phyloP scores from a whole-genome alignment of 2,329 filamentous ascomycete genomes.

The Alternaria hordeiaustralica region DNA sequence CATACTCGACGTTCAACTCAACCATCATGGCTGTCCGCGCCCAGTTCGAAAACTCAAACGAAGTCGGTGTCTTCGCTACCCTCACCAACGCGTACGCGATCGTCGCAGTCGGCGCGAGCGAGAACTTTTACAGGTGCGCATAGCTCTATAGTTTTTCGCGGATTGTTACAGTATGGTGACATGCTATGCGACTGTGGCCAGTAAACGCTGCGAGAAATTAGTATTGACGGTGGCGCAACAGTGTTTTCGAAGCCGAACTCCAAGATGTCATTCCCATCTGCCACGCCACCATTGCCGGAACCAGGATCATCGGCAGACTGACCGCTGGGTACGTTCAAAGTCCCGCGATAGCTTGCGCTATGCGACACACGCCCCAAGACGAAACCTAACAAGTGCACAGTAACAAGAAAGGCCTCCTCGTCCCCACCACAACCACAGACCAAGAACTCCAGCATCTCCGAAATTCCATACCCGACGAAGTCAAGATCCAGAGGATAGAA shows the following conservation, averaged over 20 bases:
- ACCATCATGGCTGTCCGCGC: constrained; percentile 60
- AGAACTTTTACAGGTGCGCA: constrained; percentile 92
- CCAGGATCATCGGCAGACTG: constrained; percentile 92
- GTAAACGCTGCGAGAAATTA: neutral
- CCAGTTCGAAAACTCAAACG: constrained; percentile 88
- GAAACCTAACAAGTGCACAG: constrained; percentile 52
- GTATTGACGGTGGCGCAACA: constrained; percentile 47
- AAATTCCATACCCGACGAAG: constrained; percentile 87
- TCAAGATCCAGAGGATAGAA: constrained; percentile 97
- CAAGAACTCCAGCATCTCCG: constrained; percentile 97
- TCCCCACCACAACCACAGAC: constrained; percentile 94
- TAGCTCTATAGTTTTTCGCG: neutral
- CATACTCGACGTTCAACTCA: constrained; percentile 2
- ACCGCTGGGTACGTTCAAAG: constrained; percentile 75
- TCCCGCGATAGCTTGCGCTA: neutral
- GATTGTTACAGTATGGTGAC: neutral
- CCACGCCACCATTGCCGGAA: constrained; percentile 95
- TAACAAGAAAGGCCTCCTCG: constrained; percentile 95
- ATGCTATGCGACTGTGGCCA: neutral
- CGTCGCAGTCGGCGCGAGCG: constrained; percentile 90
- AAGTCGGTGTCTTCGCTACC: constrained; percentile 94
- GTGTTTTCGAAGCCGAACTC: constrained; percentile 96
- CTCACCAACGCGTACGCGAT: constrained; percentile 97
- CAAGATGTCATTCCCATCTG: constrained; percentile 97
- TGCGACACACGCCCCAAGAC: neutral